A percentile compares a stretch with the other conserved stretches of the same genome.
Evolutionary conservation across 805 yeast genomes (phyloP).

Genomic region (Aciculoconidium aculeatum): DNA sequence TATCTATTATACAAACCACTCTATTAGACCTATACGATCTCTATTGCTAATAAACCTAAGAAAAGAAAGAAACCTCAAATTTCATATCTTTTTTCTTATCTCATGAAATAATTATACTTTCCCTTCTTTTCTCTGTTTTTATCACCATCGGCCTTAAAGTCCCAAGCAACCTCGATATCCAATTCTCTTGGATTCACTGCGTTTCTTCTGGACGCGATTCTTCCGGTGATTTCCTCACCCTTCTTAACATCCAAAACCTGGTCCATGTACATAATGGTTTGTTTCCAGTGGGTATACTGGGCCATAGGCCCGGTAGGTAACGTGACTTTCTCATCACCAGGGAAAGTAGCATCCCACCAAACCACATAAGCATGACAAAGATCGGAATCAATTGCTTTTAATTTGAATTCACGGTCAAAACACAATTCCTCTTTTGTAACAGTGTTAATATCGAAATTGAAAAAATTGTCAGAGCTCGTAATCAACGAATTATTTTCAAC

Average conservation of each 20-base stretch:
- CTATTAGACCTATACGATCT: too few relatives aligned
- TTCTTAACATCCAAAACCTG: conserved; percentile 70
- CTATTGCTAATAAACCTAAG: too few relatives aligned
- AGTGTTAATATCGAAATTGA: conserved; percentile 85
- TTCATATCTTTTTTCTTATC: too few relatives aligned
- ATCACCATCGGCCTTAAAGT: conserved; percentile 39
- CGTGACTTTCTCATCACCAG: conserved; percentile 56
- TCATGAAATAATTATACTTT: conserved; percentile 64
- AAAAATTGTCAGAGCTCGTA: conserved; percentile 65
- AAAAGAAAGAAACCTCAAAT: conserved; percentile 1
- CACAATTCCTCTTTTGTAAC: conserved; percentile 78
- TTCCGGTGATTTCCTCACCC: conserved; percentile 74
- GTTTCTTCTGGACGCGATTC: conserved; percentile 73
- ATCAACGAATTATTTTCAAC: conserved; percentile 71
- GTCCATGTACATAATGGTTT: conserved; percentile 85
- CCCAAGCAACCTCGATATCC: conserved; percentile 71
- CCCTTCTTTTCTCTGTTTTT: conserved; percentile 51
- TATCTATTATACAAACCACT: too few relatives aligned
- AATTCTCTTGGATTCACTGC: conserved; percentile 77
- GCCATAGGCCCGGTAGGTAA: conserved; percentile 95
- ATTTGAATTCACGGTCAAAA: conserved; percentile 62
- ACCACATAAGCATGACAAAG: conserved; percentile 82
- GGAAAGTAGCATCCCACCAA: conserved; percentile 95
- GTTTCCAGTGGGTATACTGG: conserved; percentile 97
- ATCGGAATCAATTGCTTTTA: conserved; percentile 74